phyloP scores from a whole-genome alignment of 495 filamentous ascomycete species.

The Aspergillus baeticus region DNA sequence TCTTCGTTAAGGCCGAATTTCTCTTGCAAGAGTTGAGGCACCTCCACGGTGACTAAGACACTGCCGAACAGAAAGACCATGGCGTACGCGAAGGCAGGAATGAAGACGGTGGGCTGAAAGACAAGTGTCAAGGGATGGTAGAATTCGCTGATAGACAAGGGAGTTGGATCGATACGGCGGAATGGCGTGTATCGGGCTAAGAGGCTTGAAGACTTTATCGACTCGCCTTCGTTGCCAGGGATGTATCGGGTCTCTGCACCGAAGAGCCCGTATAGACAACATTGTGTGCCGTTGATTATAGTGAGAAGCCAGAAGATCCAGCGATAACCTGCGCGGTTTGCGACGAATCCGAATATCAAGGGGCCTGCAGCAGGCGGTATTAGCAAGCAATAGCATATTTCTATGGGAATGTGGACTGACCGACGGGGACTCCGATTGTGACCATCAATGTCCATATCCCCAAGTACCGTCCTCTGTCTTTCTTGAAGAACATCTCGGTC shows the following conservation, averaged over 20 bases:
- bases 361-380: slow-evolving; percentile 46
- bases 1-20: slow-evolving; percentile 53
- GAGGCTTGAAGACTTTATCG: slow-evolving; percentile 17
- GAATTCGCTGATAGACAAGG: slow-evolving; percentile 47
- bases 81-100: slow-evolving; percentile 49
- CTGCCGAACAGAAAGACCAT: slow-evolving; percentile 52
- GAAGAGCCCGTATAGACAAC: slow-evolving; percentile 54
- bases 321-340: slow-evolving; percentile 38
- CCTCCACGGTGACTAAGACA: slow-evolving; percentile 50
- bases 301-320: slow-evolving; percentile 45
- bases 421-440: background rate
- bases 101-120: slow-evolving; percentile 37
- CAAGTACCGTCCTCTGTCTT: slow-evolving; percentile 50
- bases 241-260: slow-evolving; percentile 56
- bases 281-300: slow-evolving; percentile 53
- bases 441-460: slow-evolving; percentile 44
- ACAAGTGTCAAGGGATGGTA: slow-evolving; percentile 44
- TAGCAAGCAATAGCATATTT: slow-evolving; percentile 2
- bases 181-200: slow-evolving; percentile 43
- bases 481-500: slow-evolving; percentile 23
- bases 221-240: slow-evolving; percentile 17
- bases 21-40: slow-evolving; percentile 48
- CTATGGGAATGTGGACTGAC: background rate
- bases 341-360: slow-evolving; percentile 49
- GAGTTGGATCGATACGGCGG: slow-evolving; percentile 47